Base-by-base conservation (phyloP, 2,329 filamentous ascomycete genomes). In the Clarireedia monteithiana region DNA sequence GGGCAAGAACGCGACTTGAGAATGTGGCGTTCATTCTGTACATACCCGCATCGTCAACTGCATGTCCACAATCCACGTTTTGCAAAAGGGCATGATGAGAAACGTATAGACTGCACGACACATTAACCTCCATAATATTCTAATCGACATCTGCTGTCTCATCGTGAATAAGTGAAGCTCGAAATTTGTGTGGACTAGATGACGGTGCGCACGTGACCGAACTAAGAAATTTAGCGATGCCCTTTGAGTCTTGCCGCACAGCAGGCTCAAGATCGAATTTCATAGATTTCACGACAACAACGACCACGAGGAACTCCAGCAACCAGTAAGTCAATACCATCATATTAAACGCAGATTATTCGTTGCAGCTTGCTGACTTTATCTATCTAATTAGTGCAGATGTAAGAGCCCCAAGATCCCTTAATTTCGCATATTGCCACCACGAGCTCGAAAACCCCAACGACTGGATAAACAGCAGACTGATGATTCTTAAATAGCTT, bases 371-470 rank as follows among this genome's bases (percentile, higher is more conserved):
- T 51, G 50, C 50, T 56, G 66, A 85, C 74, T 55, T 67, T 68
- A 34, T 30, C 34, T 53, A 12, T 48, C 30, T n/a, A 30, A 52
- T 60, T 67, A 92, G 89, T 94, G 89, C 89, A 94, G 85, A 94
- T 94, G 88, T 92, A 84, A 86, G 87, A 51, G 63, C 56, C 48
- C 55, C 44, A 38, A 60, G 61, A 73, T 60, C 44, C 44, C 12
- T 6, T 2, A 58, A 60, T 52, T 69, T 62, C 66, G 62, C 64
- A 20, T 61, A 39, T 58, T 39, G 40, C 57, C 44, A 56, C 30
- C 55, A 26, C 12, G 55, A 54, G 27, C 24, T 5, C 10, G 50
- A 62, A 55, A 60, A 56, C 48, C 58, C 51, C 12, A 12, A 47
- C 30, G 36, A 50, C 48, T 46, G 55, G 24, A 39, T 56, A 20